phyloP scores from a whole-genome alignment of 2,329 filamentous ascomycete species.

The Talaromyces sp. region DNA sequence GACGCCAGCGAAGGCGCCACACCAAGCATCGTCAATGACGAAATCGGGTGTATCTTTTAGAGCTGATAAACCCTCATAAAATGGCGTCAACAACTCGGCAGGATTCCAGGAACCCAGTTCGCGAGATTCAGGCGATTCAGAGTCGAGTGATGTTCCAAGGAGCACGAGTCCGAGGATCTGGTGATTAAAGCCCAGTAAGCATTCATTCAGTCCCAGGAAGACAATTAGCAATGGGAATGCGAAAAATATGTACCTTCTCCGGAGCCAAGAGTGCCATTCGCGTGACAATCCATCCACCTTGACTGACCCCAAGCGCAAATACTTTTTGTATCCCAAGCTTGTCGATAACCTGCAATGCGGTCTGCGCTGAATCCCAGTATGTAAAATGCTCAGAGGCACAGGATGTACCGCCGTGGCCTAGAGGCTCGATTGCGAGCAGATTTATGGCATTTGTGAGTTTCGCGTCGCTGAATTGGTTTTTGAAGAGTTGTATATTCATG shows the following conservation, averaged over 20 bases:
- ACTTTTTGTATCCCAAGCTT: slow-evolving; percentile 39
- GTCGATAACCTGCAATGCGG: slow-evolving; percentile 52
- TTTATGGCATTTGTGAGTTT: slow-evolving; percentile 38
- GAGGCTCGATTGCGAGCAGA: slow-evolving; percentile 48
- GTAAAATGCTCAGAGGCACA: slow-evolving; percentile 43
- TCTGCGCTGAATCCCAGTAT: slow-evolving; percentile 50
- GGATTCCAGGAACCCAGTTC: slow-evolving; percentile 46
- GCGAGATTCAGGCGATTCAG: slow-evolving; percentile 40
- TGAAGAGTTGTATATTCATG: slow-evolving; percentile 42
- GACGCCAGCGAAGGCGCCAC: slow-evolving; percentile 42
- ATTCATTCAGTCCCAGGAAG: neutral
- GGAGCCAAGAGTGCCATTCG: slow-evolving; percentile 49
- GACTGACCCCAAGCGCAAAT: slow-evolving; percentile 41
- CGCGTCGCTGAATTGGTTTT: slow-evolving; percentile 32
- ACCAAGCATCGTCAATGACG: slow-evolving; percentile 35
- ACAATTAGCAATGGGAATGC: neutral
- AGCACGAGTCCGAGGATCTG: slow-evolving; percentile 49
- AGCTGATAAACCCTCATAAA: slow-evolving; percentile 37
- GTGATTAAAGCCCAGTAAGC: neutral
- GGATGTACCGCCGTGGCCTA: slow-evolving; percentile 48
- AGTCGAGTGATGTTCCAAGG: slow-evolving; percentile 48
- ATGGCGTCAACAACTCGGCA: slow-evolving; percentile 26
- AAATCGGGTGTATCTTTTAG: slow-evolving; percentile 38
- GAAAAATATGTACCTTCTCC: slow-evolving; percentile 32
- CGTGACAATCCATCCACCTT: slow-evolving; percentile 49